Evolutionary conservation across 2,329 filamentous ascomycete genomes (phyloP), one percentile per base, ranked within the genome.

Genomic region (Colletotrichum spinosum): DNA sequence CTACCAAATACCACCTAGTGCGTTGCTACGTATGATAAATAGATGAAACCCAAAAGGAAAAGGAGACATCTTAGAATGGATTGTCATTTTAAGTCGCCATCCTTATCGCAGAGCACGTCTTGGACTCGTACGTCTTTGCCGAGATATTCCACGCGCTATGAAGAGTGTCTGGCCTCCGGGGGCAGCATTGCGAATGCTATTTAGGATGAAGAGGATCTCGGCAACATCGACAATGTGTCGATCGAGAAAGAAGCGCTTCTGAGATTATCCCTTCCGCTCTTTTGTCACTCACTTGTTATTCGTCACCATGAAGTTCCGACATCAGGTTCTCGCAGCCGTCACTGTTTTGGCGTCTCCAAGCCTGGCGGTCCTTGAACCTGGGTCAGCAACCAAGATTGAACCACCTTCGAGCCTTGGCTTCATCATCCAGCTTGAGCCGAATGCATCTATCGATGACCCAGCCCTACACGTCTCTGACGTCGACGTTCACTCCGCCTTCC

Each of bases 1-100:
- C 55, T 59, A 58, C 55, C 60, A 41, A 15, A 63, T 63, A 12
- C 25, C 48, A 63, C 60, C 60, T 63, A 63, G 60, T 38, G 34
- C 9, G 15, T 35, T 63, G 55, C 48, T 49, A 48, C 35, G 37
- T 8, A 60, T n/a, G 17, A 8, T 12, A 6, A 48, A 8, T n/a
- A 17, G 53, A 25, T 37, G 49, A 42, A 37, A 46, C 33, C 33
- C 39, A 49, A 42, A 57, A 50, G 44, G 12, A 8, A 6, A 39
- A 12, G 41, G 35, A 25, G 13, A 35, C 42, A 15, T 48, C 17
- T 37, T 25, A 37, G 46, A 44, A 25, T 8, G 35, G 33, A n/a
- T 48, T 35, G 37, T 46, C 37, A 37, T 52, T 49, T 38, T 46
- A 56, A 41, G 53, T 59, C 55, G 49, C 41, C 49, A 59, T 54